Base-by-base conservation (phyloP, 2,329 filamentous ascomycete genomes). In the Trichophyton simii region DNA sequence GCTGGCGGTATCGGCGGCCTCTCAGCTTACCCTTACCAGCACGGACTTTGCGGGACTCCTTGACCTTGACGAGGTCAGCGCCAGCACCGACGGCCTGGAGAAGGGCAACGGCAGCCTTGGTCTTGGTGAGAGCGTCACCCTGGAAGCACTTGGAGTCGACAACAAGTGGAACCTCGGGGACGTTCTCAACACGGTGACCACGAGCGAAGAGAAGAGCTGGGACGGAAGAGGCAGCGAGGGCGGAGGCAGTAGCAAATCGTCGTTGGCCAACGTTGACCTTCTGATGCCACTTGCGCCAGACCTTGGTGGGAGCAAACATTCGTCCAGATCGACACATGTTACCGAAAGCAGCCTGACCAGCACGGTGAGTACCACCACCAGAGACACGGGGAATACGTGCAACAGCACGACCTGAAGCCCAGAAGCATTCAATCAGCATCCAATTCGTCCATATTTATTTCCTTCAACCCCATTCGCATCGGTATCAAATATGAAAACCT, bases 341-440 rank as follows among this genome's bases (percentile, higher is more conserved):
- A 90, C 94, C 94, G 81, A 97, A 99, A 72, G 94, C 94, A 80
- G 94, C 94, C 85, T 99, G 94, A 84, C 94, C 94, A 77, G 94
- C 94, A 85, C 94, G 92, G 87, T 99, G 94, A 79, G 94, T 99
- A 90, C 94, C 94, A 83, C 94, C 92, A 86, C 94, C 94, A 77
- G 94, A 97, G 79, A 99, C 94, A 96, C 94, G 94, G 76, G 95
- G 94, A 75, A 99, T 99, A 97, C 94, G 94, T 79, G 94, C 95
- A 76, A 99, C 94, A 80, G 94, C 94, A 82, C 94, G 94, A 83
- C 91, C 91, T 96, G 70, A 66, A 46, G 25, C n/a, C 18, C 41
- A 63, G 55, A 38, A 48, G 18, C 25, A 63, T 66, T 55, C 65
- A 22, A 59, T 62, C 42, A 62, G 61, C 57, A 44, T 60, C 59